Evolutionary conservation across 495 filamentous ascomycete species (phyloP).

Genomic region (Beverwykella pulmonaria): DNA sequence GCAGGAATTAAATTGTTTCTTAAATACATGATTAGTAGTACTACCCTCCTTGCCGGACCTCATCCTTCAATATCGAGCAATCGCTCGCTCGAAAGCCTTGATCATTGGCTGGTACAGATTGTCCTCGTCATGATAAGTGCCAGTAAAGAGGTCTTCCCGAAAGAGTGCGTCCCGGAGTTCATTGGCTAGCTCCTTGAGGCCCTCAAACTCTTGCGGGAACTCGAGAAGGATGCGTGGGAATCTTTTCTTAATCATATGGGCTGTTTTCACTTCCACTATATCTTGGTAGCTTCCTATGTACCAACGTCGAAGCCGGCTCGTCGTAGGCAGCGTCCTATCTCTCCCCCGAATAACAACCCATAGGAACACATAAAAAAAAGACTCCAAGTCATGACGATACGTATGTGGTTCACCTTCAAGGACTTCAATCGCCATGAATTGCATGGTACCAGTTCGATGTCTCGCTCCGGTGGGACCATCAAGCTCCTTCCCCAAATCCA

Average conservation of each 20-base stretch:
- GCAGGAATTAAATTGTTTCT: too few species aligned
- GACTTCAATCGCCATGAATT: conserved; percentile 49
- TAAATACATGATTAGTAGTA: too few species aligned
- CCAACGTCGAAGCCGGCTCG: conserved; percentile 44
- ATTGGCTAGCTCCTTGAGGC: conserved; percentile 40
- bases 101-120: conserved; percentile 44
- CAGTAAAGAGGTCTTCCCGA: conserved; percentile 42
- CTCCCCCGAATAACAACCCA: conserved; percentile 13
- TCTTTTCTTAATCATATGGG: conserved; percentile 38
- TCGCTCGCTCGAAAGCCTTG: too few species aligned
- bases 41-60: too few species aligned
- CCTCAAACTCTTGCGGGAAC: conserved; percentile 42
- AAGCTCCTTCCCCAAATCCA: too few species aligned
- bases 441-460: conserved; percentile 48
- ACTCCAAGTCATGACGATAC: conserved; percentile 13
- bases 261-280: conserved; percentile 37
- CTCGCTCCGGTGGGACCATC: conserved; percentile 39
- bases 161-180: conserved; percentile 43
- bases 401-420: conserved; percentile 15
- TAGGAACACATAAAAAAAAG: conserved; percentile 15
- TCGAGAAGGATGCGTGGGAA: conserved; percentile 43
- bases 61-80: too few species aligned
- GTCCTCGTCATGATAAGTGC: conserved; percentile 28
- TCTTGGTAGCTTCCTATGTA: conserved; percentile 41
- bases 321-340: conserved; percentile 24